Percentiles rank a stretch among this genome's conserved stretches.
Evolutionary conservation across 495 filamentous ascomycete species (phyloP).

Genomic region (Friedmanniomyces simplex): DNA sequence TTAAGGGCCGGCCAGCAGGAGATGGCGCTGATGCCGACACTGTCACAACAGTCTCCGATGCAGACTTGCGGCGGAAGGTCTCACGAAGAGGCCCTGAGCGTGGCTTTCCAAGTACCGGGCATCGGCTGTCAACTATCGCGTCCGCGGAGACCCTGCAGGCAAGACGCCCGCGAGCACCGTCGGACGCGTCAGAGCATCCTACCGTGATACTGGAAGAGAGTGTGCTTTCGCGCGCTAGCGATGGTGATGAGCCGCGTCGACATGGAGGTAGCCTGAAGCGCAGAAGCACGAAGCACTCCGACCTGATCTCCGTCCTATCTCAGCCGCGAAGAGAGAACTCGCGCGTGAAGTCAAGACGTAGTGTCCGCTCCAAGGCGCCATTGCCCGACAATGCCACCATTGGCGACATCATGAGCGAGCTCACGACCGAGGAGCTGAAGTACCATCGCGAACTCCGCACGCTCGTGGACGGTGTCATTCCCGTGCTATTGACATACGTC

Average conservation of each 20-base stretch:
- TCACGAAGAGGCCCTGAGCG: neutral
- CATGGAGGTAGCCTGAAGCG: slow-evolving; percentile 49
- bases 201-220: slow-evolving; percentile 13
- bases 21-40: slow-evolving; percentile 3
- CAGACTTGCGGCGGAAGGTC: neutral
- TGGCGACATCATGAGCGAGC: slow-evolving; percentile 65
- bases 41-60: neutral
- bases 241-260: slow-evolving; percentile 16
- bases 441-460: slow-evolving; percentile 91
- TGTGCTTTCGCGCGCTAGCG: slow-evolving; percentile 16
- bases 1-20: slow-evolving; percentile 21
- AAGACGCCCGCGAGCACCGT: slow-evolving; percentile 16
- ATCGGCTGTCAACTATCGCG: slow-evolving; percentile 31
- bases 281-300: slow-evolving; percentile 80
- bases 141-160: slow-evolving; percentile 30
- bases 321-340: slow-evolving; percentile 41
- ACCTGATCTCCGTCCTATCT: slow-evolving; percentile 86
- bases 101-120: slow-evolving; percentile 28
- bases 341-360: slow-evolving; percentile 40
- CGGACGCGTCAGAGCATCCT: slow-evolving; percentile 22
- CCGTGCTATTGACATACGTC: slow-evolving; percentile 79
- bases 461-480: slow-evolving; percentile 90
- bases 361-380: slow-evolving; percentile 61
- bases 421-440: slow-evolving; percentile 73
- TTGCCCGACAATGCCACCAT: slow-evolving; percentile 56